Conservation (phyloP, 1,284 basidiomycete genomes). For the Apiotrichum brassicae region DNA sequence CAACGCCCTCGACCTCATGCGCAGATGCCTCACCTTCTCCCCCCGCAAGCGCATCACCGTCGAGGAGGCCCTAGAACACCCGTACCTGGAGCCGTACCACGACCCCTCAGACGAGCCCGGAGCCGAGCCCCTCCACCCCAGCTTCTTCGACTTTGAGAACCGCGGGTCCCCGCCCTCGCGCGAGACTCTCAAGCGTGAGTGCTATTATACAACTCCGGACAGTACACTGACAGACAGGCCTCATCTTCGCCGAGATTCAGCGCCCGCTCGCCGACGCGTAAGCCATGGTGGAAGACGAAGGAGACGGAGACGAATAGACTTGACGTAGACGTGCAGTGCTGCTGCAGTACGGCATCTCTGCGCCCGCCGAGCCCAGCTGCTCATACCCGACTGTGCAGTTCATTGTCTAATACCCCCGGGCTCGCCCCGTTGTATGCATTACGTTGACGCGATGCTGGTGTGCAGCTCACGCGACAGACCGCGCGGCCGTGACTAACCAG, state of each 20-base stretch:
- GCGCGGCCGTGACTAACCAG: no score
- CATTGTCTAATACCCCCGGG: constrained; percentile 3
- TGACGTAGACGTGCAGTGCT: background rate
- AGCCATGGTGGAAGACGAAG: background rate
- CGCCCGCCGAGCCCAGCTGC: background rate
- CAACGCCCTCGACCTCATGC: constrained; percentile 81
- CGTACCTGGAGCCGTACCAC: constrained; percentile 88
- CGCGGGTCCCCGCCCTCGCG: constrained; percentile 48
- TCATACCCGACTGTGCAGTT: constrained; percentile 2
- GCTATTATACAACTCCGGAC: background rate
- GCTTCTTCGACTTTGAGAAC: constrained; percentile 82
- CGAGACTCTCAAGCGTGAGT: constrained; percentile 50
- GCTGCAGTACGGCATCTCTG: background rate
- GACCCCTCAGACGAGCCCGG: constrained; percentile 81
- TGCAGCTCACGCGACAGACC: no score
- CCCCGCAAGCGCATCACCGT: constrained; percentile 86
- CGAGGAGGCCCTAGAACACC: constrained; percentile 81
- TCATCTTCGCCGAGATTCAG: constrained; percentile 49
- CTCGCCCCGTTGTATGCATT: constrained; percentile 12
- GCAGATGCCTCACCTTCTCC: constrained; percentile 81
- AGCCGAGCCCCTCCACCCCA: constrained; percentile 69
- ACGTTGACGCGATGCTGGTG: constrained; percentile 5
- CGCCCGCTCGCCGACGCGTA: constrained; percentile 29
- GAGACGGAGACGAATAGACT: background rate
- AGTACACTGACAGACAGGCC: constrained; percentile 23